Base-by-base conservation (phyloP, 192 early-diverging fungal species). In the Kappamyces sp. region DNA sequence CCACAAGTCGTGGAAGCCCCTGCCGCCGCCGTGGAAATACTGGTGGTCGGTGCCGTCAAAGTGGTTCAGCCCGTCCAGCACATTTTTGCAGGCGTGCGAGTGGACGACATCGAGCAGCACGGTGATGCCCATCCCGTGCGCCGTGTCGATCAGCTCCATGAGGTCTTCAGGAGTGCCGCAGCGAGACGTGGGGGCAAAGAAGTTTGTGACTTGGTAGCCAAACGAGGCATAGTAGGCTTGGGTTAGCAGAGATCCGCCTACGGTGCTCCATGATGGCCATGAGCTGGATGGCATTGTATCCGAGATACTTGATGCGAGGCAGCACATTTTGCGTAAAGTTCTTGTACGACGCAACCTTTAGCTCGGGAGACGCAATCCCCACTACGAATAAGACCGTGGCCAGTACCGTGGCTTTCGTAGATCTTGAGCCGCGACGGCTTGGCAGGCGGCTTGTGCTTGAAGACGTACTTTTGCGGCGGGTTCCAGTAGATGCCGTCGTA, bases 191-290 rank as follows among this genome's bases (percentile, higher is more conserved):
- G 86, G 83, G n/a, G 91, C 90, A 72, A 91, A 98, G 72, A 95
- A 96, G 63, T 84, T 91, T 35, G 95, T 94, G 49, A 98, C 95
- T 66, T 98, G 95, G 69, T 98, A 98, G 2, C 95, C 95, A 61
- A 98, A 98, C 5, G 87, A 89, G 39, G 93, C 95, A 61, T 96
- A 98, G 72, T 98, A 98, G 32, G 95, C 22, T 22, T 22, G 22
- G 22, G 22, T 22, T 22, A 22, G 22, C 22, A 22, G 22, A 22
- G 22, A 22, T 22, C 22, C 22, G 22, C 22, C 22, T 22, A 22
- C 22, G 93, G 60, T 98, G 95, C 69, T 98, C 95, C 94, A 96
- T 96, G 47, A 98, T 71, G 37, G 95, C 95, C 77, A 81, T 80
- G 8, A 81, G 45, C 54, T 81, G 79, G 46, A 81, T 74, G 42